Base-by-base conservation (phyloP, 2,329 filamentous ascomycete species). In the Achaetomium macrosporum region DNA sequence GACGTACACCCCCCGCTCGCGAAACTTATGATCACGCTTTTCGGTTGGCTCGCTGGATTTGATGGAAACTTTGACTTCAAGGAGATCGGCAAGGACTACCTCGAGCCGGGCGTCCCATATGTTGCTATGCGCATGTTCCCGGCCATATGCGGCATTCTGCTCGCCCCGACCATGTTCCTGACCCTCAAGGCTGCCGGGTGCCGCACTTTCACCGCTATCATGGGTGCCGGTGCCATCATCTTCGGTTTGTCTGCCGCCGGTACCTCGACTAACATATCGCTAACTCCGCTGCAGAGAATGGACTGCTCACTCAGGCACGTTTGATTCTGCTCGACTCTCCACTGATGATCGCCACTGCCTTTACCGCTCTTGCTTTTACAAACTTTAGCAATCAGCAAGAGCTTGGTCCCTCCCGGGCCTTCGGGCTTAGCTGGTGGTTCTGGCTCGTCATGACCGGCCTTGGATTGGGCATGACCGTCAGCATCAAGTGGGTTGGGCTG, bases 341-440 rank as follows among this genome's bases (percentile, higher is more conserved):
- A 20, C 79, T 99, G 57, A 85, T 99, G 68, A 87, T 92, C 63
- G 93, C 92, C 65, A 97, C 93, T 36, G 92, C 90, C 20, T 83
- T 96, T 64, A 97, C 92, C 20, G 90, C 87, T 39, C 80, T 99
- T 58, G 82, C 90, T 45, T 99, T 95, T 77, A 87, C 83, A 42
- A 93, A 87, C 65, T 99, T 99, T 72, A 91, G 86, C 54, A 99
- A 99, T 72, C 91, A 96, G 69, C 92, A 99, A 64, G 93, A 99
- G 68, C 85, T 90, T 63, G 93, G 93, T 17, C 91, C 91, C 10
- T 76, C 82, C 15, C 88, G 90, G 71, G 92, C 93, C 17, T 99
- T 99, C 74, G 77, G 84, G 61, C 81, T 87, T 9, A 85, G 83
- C 64, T 99, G 93, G 93, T 99, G 93, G 93, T 96, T 97, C 74